Conservation (phyloP, 2,329 filamentous ascomycete species). For the Claviceps maximensis region DNA sequence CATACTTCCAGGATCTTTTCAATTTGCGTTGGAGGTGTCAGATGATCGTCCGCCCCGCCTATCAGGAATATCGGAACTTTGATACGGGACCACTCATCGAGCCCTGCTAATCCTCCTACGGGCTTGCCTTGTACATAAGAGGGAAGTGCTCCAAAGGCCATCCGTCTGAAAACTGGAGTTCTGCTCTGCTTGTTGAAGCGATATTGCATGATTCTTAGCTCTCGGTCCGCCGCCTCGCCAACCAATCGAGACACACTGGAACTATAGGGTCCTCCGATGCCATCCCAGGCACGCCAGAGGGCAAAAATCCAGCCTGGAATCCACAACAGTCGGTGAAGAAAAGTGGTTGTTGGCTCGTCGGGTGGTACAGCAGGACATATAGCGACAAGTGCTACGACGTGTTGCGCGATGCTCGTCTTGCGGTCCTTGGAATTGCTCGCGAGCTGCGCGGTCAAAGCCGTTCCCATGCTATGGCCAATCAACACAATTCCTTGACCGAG, state of each 20-base stretch:
- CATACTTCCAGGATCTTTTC: slow-evolving; percentile 46
- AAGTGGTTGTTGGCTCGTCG: slow-evolving; percentile 27
- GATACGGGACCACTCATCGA: slow-evolving; percentile 59
- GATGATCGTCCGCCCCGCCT: slow-evolving; percentile 60
- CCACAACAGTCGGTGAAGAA: slow-evolving; percentile 45
- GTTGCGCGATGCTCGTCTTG: slow-evolving; percentile 38
- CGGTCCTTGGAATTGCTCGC: slow-evolving; percentile 35
- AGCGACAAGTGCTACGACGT: slow-evolving; percentile 64
- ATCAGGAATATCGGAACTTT: slow-evolving; percentile 65
- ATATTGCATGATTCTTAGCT: slow-evolving; percentile 54
- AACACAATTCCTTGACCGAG: slow-evolving; percentile 60
- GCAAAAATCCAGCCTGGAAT: slow-evolving; percentile 64
- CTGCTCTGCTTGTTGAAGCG: slow-evolving; percentile 72
- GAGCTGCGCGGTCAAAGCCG: slow-evolving; percentile 60
- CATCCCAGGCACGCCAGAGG: slow-evolving; percentile 64
- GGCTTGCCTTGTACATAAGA: slow-evolving; percentile 38
- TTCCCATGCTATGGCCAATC: slow-evolving; percentile 85
- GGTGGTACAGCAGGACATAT: slow-evolving; percentile 67
- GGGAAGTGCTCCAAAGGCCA: slow-evolving; percentile 61
- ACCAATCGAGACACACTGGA: slow-evolving; percentile 68
- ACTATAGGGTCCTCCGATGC: slow-evolving; percentile 64
- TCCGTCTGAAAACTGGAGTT: slow-evolving; percentile 70
- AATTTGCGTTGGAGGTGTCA: slow-evolving; percentile 62
- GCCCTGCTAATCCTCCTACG: slow-evolving; percentile 53
- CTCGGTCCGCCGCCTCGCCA: slow-evolving; percentile 49